Percentiles rank a stretch among this genome's conserved stretches.
Conservation (phyloP, 176 grass and related monocot species). For the Bothriochloa decipiens region DNA sequence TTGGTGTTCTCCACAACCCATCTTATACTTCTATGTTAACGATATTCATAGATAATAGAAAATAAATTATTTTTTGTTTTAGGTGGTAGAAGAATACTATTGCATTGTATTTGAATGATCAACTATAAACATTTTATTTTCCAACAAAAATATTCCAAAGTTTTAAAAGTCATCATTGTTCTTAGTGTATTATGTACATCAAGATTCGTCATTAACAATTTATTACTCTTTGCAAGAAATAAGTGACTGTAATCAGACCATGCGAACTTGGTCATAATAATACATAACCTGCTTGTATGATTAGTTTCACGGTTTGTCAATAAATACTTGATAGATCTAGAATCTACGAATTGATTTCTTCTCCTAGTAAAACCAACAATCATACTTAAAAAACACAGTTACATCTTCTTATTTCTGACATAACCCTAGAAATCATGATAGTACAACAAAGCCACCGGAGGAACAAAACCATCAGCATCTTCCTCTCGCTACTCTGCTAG, state of each 20-base stretch:
- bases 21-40: background rate
- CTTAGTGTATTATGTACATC: background rate
- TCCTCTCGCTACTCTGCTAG: background rate
- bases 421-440: background rate
- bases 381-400: background rate
- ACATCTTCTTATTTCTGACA: too few relatives aligned
- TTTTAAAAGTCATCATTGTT: background rate
- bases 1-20: background rate
- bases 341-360: background rate
- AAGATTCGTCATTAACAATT: background rate
- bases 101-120: accelerated
- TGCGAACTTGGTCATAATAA: accelerated
- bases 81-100: background rate
- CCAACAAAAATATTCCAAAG: background rate
- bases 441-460: background rate
- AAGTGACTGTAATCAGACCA: background rate
- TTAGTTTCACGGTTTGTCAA: accelerated
- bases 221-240: background rate
- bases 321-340: accelerated
- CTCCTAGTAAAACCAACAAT: background rate
- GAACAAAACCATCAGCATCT: slow-evolving; percentile 13
- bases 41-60: too few relatives aligned
- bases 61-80: background rate
- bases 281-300: background rate
- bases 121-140: background rate